phyloP scores from a whole-genome alignment of 2,329 filamentous ascomycete genomes.

The Alternaria panax region DNA sequence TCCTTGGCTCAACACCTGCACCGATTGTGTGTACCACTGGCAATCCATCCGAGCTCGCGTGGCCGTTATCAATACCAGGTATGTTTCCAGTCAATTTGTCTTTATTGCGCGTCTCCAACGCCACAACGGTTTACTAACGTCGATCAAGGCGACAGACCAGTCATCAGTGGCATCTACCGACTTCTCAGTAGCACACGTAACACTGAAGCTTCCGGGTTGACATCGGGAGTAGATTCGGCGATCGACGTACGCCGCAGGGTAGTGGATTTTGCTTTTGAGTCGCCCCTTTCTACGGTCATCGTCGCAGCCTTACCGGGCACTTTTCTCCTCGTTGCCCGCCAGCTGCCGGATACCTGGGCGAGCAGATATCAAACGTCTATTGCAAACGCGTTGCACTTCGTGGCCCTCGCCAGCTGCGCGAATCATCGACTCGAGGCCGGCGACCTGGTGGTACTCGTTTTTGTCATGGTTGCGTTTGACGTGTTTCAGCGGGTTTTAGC shows the following conservation, averaged over 20 bases:
- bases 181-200: constrained; percentile 21
- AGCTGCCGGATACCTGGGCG: constrained; percentile 30
- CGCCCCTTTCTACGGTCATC: constrained; percentile 29
- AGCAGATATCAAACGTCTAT: constrained; percentile 30
- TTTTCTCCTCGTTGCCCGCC: constrained; percentile 24
- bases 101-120: background rate
- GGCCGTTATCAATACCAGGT: constrained; percentile 11
- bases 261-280: constrained; percentile 25
- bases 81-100: background rate
- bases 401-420: constrained; percentile 33
- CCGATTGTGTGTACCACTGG: constrained; percentile 1
- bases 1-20: constrained; percentile 4
- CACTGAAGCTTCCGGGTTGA: constrained; percentile 10
- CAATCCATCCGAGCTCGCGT: constrained; percentile 9
- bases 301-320: constrained; percentile 28
- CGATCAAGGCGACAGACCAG: constrained; percentile 22
- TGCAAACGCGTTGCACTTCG: constrained; percentile 30
- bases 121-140: constrained; percentile 10
- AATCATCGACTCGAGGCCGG: constrained; percentile 26
- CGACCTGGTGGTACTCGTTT: constrained; percentile 34
- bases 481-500: constrained; percentile 32
- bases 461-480: constrained; percentile 46
- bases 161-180: constrained; percentile 17
- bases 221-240: constrained; percentile 18
- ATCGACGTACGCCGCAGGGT: constrained; percentile 22